Percentiles rank a stretch among this genome's conserved stretches.
phyloP scores from a whole-genome alignment of 2,329 filamentous ascomycete genomes.

The Trichoderma pleuroti region DNA sequence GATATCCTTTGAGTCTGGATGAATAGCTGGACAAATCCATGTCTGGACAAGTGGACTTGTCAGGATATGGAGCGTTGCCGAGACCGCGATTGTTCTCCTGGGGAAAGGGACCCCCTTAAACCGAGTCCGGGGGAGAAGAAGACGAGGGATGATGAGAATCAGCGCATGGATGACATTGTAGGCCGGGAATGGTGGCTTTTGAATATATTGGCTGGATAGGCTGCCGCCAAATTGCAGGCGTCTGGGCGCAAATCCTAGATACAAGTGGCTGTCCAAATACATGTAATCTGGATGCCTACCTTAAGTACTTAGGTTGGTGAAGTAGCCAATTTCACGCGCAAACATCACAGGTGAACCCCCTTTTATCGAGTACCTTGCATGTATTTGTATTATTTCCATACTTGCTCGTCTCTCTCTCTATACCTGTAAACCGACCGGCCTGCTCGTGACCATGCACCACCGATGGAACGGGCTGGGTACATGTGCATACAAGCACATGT shows the following conservation, averaged over 20 bases:
- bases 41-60: neutral
- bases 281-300: neutral
- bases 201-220: neutral
- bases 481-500: neutral
- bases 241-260: neutral
- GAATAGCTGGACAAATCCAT: neutral
- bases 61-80: neutral
- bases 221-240: neutral
- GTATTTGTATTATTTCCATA: too few relatives aligned
- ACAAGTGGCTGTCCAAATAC: neutral
- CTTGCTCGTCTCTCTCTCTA: neutral
- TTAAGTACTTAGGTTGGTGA: too few relatives aligned
- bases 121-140: neutral
- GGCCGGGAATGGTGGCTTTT: neutral
- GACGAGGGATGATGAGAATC: neutral
- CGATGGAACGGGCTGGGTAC: neutral
- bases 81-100: neutral
- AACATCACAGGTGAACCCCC: neutral
- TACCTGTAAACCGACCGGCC: neutral
- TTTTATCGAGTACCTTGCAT: neutral
- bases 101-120: slow-evolving; percentile 13
- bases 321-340: neutral
- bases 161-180: neutral
- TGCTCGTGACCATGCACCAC: neutral
- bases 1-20: neutral